Base-by-base conservation (phyloP, 2,329 filamentous ascomycete genomes). In the Aureobasidium sp. region DNA sequence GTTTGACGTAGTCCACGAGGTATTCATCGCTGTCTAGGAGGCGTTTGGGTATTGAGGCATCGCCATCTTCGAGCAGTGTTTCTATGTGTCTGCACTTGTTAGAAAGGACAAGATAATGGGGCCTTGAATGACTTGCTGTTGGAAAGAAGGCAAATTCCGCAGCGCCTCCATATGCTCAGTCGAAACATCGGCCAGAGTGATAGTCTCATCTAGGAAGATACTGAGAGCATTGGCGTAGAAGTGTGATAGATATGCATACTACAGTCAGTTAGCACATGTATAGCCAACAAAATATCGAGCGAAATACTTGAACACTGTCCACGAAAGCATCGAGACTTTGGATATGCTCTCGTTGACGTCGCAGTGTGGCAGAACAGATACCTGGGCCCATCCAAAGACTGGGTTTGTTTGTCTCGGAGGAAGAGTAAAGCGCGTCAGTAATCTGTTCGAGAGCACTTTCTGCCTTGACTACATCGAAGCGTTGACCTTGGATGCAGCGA, bases 231-330 rank as follows among this genome's bases (percentile, higher is more conserved):
- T 93, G 42, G 87, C 88, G 68, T 90, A 93, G 70, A 90, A 93
- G 71, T 91, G 88, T 62, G 87, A 90, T 89, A 95, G 92, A 70
- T 91, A 91, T 0, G 87, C 85, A 74, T 93, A 94, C 83, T 90
- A 71, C 20, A 64, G 69, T 7, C 20, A 3, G 1, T 58, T n/a
- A 58, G 55, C 20, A 39, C 44, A 34, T n/a, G 11, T 2, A 12
- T 14, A 14, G 20, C 5, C 27, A 61, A 12, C 5, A 1, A 27
- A 3, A 2, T n/a, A 34, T 9, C 11, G 27, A 45, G 11, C 3
- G n/a, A 59, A 72, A 67, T 72, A 86, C 86, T 79, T 89, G 88
- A 2, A 91, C 69, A 12, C 87, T 86, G 70, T 84, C 84, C 52
- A 87, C 80, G 70, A 93, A 89, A 9, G 84, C 83, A 62, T 90